Percentiles rank a stretch among this genome's conserved stretches.
These are phyloP conservation scores for Neurospora cerealis DNA, from an alignment of 495 filamentous ascomycete species.

Conservation along the genomic window DNA sequence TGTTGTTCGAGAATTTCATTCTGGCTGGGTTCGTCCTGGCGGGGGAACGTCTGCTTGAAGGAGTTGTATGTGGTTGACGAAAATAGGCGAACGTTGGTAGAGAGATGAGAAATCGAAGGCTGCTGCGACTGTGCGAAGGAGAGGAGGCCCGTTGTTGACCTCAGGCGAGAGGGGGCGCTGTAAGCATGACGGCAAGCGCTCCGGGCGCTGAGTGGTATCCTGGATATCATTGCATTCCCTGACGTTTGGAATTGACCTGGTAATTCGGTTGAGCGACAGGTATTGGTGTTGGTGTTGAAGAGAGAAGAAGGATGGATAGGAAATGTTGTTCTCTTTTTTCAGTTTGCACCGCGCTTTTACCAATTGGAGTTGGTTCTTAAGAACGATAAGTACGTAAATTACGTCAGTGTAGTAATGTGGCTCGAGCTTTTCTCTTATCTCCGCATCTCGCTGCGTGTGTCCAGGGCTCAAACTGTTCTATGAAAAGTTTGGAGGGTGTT, in stretches of 20 bases:
- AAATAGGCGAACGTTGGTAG: background rate
- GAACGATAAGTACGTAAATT: background rate
- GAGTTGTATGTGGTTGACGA: background rate
- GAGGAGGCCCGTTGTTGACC: background rate
- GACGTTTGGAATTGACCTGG: background rate
- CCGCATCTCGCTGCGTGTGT: background rate
- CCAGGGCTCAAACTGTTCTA: too few relatives aligned
- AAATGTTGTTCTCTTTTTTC: background rate
- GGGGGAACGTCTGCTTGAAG: background rate
- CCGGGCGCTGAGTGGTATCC: background rate
- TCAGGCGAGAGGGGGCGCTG: background rate
- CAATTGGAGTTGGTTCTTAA: background rate
- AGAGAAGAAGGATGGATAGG: background rate
- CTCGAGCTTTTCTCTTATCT: background rate
- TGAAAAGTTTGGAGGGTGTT: too few relatives aligned
- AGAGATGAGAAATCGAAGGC: background rate
- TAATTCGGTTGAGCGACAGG: background rate
- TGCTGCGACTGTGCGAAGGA: background rate
- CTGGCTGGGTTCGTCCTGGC: background rate
- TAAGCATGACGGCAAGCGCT: background rate
- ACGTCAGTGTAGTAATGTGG: background rate
- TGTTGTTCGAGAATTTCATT: background rate
- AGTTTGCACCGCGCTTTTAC: background rate
- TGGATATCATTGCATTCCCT: constrained; percentile 7
- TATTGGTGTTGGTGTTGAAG: background rate